Evolutionary conservation across 768 basidiomycete species (phyloP), one percentile per base, ranked within the genome.

Genomic region (Panellus pusillus): DNA sequence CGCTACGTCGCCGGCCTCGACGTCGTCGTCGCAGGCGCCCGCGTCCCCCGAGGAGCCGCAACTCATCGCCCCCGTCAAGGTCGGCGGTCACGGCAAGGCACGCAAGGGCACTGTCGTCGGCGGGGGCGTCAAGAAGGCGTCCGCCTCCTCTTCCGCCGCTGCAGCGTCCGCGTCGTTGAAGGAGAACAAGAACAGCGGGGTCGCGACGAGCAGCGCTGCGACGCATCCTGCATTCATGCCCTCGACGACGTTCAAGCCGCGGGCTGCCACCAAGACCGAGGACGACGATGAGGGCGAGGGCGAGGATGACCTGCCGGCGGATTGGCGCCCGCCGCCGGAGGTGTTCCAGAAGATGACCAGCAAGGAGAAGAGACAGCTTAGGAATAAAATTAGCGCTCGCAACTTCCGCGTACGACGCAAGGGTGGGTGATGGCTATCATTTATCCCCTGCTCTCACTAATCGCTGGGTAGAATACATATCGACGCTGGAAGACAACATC

Each of bases 331-430:
- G 8, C 80, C 84, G 4, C 88, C 93, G 0, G 96, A 97, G 60
- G 93, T 94, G 57, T 97, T 98, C 74, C 87, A 91, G 66, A 98
- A 93, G 70, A 89, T 99, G 82, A 84, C 84, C 6, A 88, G 86
- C 64, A 98, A 96, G 74, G 95, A 98, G 76, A 98, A 98, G 72
- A 75, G 97, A 9, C 96, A 98, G 69, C 74, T 98, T 39, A 70
- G 96, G 46, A 99, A 99, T 75, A 99, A 99, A 84, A 93, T 98
- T 62, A 89, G 86, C 60, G 96, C 96, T 0, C 75, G 95, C 49
- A 97, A 96, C 68, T 98, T 98, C 73, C 80, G 96, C n/a, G 91
- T 93, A 27, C 75, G 96, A 35, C 78, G 94, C 69, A 98, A 98
- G 76, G 95, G 92, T 90, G 27, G 43, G 71, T 66, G 48, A 47